Base-by-base conservation (phyloP, 345 rosid genomes). In the Acer campestre region DNA sequence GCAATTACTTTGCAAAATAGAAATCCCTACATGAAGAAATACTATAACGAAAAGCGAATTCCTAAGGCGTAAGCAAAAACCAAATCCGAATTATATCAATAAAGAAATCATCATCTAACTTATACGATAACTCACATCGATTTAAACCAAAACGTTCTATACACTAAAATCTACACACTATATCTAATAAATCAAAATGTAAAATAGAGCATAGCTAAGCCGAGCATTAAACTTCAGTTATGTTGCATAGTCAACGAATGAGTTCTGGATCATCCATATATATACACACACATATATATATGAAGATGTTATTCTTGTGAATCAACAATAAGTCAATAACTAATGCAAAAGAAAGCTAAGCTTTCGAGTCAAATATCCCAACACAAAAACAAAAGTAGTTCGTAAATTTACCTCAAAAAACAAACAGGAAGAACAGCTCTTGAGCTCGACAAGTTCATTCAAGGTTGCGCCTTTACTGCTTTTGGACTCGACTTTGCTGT, bases 371-470 rank as follows among this genome's bases (percentile, higher is more conserved):
- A 14, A 49, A 75, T 1, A 69, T 44, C 0, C 10, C 9, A 42
- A 42, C 46, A 42, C 11, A 13, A 71, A 29, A 61, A 23, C 5
- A 40, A 29, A 68, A 62, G 46, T 12, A 35, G 25, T 6, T 29
- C 2, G 55, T 20, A 35, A 18, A 27, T 70, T 79, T 73, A 96
- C 98, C 98, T 96, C 99, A 44, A 96, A 96, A 77, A 96, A 94
- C 80, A 94, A 84, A 79, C 88, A 85, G 12, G 98, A 96, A 80
- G 98, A 90, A 79, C 94, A 91, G 46, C 95, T 89, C 86, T 89
- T 88, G 49, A 94, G 90, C 90, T 92, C 97, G 58, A 94, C 91
- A 18, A 96, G 94, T 87, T 94, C 98, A 79, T 94, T 92, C 80
- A 96, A 84, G 1, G 94, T 88, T 16, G 90, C 86, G 2, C 95